These are phyloP conservation scores for Daldinia eschscholtzii DNA, from an alignment of 2,329 filamentous ascomycete genomes.

Conservation along the genomic window DNA sequence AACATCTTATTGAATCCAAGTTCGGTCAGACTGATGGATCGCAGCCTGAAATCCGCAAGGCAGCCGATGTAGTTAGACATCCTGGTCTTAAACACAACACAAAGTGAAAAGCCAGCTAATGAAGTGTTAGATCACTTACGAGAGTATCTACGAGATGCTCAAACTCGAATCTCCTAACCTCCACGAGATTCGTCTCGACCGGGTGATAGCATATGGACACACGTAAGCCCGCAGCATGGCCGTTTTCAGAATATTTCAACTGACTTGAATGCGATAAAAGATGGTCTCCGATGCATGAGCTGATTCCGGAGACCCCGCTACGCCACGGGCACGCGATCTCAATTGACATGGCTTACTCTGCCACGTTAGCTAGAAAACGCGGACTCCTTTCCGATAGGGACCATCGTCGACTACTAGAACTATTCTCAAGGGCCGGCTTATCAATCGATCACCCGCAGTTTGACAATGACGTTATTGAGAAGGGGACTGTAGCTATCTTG, in stretches of 20 bases:
- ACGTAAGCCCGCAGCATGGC: constrained; percentile 61
- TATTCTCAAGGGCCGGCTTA: constrained; percentile 77
- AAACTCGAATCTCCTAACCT: constrained; percentile 80
- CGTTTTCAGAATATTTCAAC: neutral
- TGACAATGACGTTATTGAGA: constrained; percentile 73
- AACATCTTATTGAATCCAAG: constrained; percentile 72
- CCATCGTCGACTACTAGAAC: constrained; percentile 71
- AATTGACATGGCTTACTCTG: constrained; percentile 82
- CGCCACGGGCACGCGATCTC: constrained; percentile 81
- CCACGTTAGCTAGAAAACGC: constrained; percentile 74
- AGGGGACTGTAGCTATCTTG: constrained; percentile 75
- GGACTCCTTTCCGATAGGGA: constrained; percentile 71
- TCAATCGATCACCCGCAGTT: constrained; percentile 79
- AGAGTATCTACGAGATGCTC: constrained; percentile 78
- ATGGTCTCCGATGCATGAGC: constrained; percentile 79
- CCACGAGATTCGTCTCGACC: constrained; percentile 78
- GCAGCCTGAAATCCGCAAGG: constrained; percentile 66
- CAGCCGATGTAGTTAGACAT: constrained; percentile 63
- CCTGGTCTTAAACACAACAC: neutral
- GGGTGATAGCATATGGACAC: constrained; percentile 80
- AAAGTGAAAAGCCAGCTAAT: neutral
- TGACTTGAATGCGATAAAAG: constrained; percentile 51
- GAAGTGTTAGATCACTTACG: constrained; percentile 69
- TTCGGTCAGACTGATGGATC: constrained; percentile 73
- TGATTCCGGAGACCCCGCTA: constrained; percentile 75